These are phyloP conservation scores for Coniochaeta sp. DNA, from an alignment of 2,329 filamentous ascomycete species.

Conservation along the genomic window DNA sequence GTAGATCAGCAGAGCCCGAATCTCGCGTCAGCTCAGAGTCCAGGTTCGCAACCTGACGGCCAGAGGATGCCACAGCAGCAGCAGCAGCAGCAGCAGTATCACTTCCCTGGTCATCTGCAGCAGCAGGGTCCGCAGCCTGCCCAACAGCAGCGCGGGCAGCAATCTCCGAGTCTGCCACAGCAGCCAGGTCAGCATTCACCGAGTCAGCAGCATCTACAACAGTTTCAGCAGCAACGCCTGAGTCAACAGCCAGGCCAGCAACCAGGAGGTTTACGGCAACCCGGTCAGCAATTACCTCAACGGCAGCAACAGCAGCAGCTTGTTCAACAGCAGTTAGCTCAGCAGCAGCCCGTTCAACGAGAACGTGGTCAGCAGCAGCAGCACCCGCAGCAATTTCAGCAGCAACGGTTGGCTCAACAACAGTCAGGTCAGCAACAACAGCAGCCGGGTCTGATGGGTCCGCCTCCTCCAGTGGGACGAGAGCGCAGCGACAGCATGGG, in stretches of 20 bases:
- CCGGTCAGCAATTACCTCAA: slow-evolving; percentile 4
- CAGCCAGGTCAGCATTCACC: not conserved
- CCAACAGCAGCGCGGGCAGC: not conserved
- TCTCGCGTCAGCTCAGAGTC: not conserved
- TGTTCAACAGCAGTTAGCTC: not conserved
- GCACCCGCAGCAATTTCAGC: not conserved
- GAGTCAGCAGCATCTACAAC: slow-evolving; percentile 5
- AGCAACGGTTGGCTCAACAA: slow-evolving; percentile 2
- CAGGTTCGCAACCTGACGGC: not conserved
- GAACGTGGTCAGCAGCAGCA: not conserved
- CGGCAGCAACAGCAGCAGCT: not conserved
- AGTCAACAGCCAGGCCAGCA: slow-evolving; percentile 7
- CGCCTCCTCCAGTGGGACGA: not conserved
- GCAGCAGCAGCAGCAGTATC: not conserved
- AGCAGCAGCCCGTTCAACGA: not conserved
- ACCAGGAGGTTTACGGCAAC: slow-evolving; percentile 8
- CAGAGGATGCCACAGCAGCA: not conserved
- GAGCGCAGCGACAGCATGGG: not conserved
- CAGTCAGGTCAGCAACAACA: not conserved
- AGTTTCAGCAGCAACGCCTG: slow-evolving; percentile 4
- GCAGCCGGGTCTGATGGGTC: not conserved
- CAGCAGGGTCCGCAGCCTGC: not conserved
- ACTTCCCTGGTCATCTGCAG: not conserved
- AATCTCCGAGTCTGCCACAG: not conserved
- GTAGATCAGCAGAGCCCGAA: not conserved